A percentile compares a stretch with the other conserved stretches of the same genome.
These are phyloP conservation scores for Psilocybe subaeruginosa DNA, from an alignment of 768 basidiomycete species.

Conservation along the genomic window DNA sequence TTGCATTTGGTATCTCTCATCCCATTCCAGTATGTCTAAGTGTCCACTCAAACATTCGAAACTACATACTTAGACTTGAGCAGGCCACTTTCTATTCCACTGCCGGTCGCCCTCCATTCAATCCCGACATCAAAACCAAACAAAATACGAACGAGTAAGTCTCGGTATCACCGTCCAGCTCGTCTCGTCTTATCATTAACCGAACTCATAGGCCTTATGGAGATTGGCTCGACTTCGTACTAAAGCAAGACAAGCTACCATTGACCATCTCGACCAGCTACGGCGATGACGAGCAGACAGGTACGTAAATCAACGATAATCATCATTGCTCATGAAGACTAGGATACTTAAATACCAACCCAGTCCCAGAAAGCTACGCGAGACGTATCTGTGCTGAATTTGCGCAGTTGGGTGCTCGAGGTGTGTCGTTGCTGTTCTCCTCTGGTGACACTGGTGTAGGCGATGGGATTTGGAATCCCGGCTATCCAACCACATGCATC, in stretches of 20 bases:
- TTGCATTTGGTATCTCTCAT: slow-evolving; percentile 65
- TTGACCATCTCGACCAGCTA: slow-evolving; percentile 75
- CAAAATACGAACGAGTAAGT: slow-evolving; percentile 41
- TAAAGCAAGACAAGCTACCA: slow-evolving; percentile 46
- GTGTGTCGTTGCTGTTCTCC: slow-evolving; percentile 66
- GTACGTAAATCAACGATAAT: slow-evolving; percentile 30
- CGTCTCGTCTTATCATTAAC: neutral
- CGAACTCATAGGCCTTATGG: slow-evolving; percentile 23
- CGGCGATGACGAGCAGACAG: slow-evolving; percentile 73
- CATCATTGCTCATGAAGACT: neutral
- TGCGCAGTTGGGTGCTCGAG: slow-evolving; percentile 68
- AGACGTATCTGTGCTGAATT: slow-evolving; percentile 58
- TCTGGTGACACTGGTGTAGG: slow-evolving; percentile 78
- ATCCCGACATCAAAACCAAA: slow-evolving; percentile 45
- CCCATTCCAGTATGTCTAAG: slow-evolving; percentile 20
- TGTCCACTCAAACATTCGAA: too few relatives aligned
- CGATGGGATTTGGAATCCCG: slow-evolving; percentile 55
- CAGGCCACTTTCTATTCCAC: slow-evolving; percentile 63
- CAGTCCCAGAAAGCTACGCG: slow-evolving; percentile 61
- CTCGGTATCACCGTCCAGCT: neutral
- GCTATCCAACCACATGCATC: slow-evolving; percentile 50
- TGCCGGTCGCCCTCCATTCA: slow-evolving; percentile 62
- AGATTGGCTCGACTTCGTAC: slow-evolving; percentile 66
- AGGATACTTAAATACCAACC: neutral
- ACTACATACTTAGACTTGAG: neutral